phyloP scores from a whole-genome alignment of 257 asterid species.

The Buddleja alternifolia region DNA sequence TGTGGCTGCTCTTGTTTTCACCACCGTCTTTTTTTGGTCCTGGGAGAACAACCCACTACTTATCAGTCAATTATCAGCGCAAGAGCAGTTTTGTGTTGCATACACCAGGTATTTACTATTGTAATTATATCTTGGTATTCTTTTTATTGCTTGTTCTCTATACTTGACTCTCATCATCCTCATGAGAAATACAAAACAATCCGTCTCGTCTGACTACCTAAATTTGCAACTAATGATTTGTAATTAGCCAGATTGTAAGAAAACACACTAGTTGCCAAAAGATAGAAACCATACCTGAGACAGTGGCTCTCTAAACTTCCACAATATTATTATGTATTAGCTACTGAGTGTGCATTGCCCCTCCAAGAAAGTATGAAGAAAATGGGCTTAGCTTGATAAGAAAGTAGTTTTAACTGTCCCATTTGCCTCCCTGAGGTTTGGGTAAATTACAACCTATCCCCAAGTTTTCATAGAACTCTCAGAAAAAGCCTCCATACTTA shows the following conservation, averaged over 20 bases:
- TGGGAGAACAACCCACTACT: conserved; percentile 80
- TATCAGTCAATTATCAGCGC: conserved; percentile 53
- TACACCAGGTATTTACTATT: conserved; percentile 52
- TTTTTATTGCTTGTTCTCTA: not conserved
- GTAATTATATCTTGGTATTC: not conserved
- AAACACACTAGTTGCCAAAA: conserved; percentile 53
- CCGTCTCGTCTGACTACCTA: conserved; percentile 18
- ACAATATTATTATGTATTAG: too few species aligned
- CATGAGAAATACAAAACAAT: not conserved
- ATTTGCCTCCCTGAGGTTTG: too few species aligned
- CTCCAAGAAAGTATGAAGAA: too few species aligned
- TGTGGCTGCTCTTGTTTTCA: conserved; percentile 56
- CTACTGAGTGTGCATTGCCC: too few species aligned
- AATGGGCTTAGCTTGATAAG: too few species aligned
- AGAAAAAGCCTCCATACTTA: too few species aligned
- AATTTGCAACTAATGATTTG: conserved; percentile 24
- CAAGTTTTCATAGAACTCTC: too few species aligned
- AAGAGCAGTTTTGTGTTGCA: conserved; percentile 66
- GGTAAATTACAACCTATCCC: too few species aligned
- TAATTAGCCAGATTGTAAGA: conserved; percentile 21
- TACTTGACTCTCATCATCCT: not conserved
- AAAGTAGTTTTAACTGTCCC: too few species aligned
- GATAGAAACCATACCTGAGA: too few species aligned
- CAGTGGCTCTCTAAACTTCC: too few species aligned
- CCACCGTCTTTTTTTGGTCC: conserved; percentile 66